phyloP scores from a whole-genome alignment of 495 filamentous ascomycete species.

The Lasiosphaeris hirsuta region DNA sequence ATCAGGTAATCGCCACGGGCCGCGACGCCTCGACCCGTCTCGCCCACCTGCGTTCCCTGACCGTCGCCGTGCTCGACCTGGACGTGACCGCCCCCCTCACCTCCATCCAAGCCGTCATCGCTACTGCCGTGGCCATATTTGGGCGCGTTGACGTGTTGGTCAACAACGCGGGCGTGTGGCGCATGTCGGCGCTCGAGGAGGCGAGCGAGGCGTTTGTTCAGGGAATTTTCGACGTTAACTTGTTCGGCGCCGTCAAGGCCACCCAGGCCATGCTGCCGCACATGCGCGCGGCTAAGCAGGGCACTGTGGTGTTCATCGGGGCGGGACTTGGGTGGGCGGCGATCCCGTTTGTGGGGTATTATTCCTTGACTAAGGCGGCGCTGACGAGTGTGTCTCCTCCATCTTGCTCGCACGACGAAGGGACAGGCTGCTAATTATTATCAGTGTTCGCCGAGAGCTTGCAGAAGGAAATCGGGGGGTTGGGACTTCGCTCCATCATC shows the following conservation, averaged over 20 bases:
- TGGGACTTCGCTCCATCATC: conserved; percentile 19
- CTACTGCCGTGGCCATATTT: conserved; percentile 32
- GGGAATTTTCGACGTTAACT: conserved; percentile 46
- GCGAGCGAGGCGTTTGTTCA: conserved; percentile 37
- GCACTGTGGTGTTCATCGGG: conserved; percentile 38
- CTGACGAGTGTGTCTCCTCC: conserved; percentile 15
- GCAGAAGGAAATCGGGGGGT: conserved; percentile 15
- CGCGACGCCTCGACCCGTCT: conserved; percentile 41
- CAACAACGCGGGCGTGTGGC: conserved; percentile 54
- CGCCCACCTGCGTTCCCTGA: conserved; percentile 38
- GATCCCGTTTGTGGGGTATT: conserved; percentile 12
- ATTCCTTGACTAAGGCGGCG: conserved; percentile 20
- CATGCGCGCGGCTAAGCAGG: conserved; percentile 43
- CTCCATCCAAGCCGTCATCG: conserved; percentile 37
- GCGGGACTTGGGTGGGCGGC: conserved; percentile 20
- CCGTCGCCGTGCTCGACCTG: conserved; percentile 39
- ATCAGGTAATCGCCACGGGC: conserved; percentile 55
- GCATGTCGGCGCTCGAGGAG: conserved; percentile 45
- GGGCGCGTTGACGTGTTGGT: conserved; percentile 51
- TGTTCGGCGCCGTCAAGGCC: conserved; percentile 46
- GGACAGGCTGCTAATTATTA: background rate
- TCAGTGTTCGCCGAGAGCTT: conserved; percentile 23
- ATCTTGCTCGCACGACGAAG: background rate
- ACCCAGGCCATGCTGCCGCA: conserved; percentile 45
- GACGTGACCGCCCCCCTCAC: conserved; percentile 43